Base-by-base conservation (phyloP, 2,329 filamentous ascomycete species). In the Xylariaceae sp. region DNA sequence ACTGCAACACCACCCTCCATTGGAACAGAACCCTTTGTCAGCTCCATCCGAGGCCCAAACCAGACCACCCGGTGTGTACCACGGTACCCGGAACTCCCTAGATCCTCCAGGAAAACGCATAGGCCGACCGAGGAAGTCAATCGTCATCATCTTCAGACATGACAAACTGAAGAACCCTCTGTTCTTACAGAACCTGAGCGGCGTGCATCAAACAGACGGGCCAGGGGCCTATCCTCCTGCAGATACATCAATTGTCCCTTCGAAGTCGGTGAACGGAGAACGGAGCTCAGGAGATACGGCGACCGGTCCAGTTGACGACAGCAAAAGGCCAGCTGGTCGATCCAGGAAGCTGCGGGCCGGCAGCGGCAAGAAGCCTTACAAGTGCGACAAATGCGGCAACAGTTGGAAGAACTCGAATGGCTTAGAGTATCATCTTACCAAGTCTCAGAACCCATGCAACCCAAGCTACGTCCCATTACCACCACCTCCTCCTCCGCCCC, bases 401-500 rank as follows among this genome's bases (percentile, higher is more conserved):
- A 56, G 53, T 9, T 78, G 72, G 72, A 76, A 75, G 50, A 77
- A 77, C 32, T 60, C 70, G 21, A 58, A 72, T 29, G 74, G 74
- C 0, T 56, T 77, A 12, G 72, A 75, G 32, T 78, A 78, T 46
- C 74, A 78, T 40, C 53, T 69, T 11, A 67, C 66, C 21, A 77
- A 75, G 44, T 70, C 73, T 1, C 60, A 60, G 38, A 68, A 68
- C 3, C 15, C 61, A 11, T 78, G 74, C 46, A 78, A 78, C 43
- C 65, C 72, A 2, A 49, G 52, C 35, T 69, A 59, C 30, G 51
- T 60, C 12, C n/a, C n/a, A n/a, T n/a, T n/a, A n/a, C n/a, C n/a
- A n/a, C n/a, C n/a, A n/a, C n/a, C n/a, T n/a, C n/a, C n/a, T n/a
- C 52, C 60, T 16, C 38, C 41, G 10, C 38, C 52, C 5, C 38